Base-by-base conservation (phyloP, 1,284 basidiomycete genomes). In the Salmacisia buchloeana region DNA sequence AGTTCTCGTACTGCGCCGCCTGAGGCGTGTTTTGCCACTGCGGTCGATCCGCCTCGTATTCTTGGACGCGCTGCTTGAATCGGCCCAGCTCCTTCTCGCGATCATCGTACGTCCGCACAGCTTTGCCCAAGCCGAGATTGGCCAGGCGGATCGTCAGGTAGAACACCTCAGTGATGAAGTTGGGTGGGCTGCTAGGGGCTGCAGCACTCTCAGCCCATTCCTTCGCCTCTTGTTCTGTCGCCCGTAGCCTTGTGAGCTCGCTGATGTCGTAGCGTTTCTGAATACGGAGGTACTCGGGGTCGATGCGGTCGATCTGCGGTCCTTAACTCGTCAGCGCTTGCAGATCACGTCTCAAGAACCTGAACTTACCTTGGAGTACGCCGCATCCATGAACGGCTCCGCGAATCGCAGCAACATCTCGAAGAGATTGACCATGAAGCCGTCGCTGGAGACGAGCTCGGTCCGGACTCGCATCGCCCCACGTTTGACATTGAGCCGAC, bases 91-190 rank as follows among this genome's bases (percentile, higher is more conserved):
- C 80, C 85, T 85, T 75, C 89, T 91, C 45, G 91, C 80, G 76
- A 90, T 90, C 70, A 88, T 86, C 76, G 88, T 87, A 62, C 89
- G 83, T 61, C 91, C 92, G 70, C 23, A 78, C 68, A 33, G 72
- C 78, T 54, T 77, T 78, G 36, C 70, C 38, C 89, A 84, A 57
- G 86, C 75, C 78, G 1, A 78, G 60, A 29, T 67, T 74, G 58
- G 67, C 66, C 33, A 78, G 66, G 10, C 76, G 67, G 34, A 70
- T 54, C 3, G 69, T 67, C 39, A 97, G 83, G 83, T 90, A 97
- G 83, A 96, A 98, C 12, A 96, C 86, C 61, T 97, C 89, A 1
- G 94, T 93, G 70, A 98, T 94, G 81, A 99, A 98, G 80, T 96
- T 97, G 2, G 89, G 70, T 35, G 71, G 60, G 12, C 69, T 59